Percentiles rank a stretch among this genome's conserved stretches.
Conservation (phyloP, 2,329 filamentous ascomycete species). For the Truncatella angustata region DNA sequence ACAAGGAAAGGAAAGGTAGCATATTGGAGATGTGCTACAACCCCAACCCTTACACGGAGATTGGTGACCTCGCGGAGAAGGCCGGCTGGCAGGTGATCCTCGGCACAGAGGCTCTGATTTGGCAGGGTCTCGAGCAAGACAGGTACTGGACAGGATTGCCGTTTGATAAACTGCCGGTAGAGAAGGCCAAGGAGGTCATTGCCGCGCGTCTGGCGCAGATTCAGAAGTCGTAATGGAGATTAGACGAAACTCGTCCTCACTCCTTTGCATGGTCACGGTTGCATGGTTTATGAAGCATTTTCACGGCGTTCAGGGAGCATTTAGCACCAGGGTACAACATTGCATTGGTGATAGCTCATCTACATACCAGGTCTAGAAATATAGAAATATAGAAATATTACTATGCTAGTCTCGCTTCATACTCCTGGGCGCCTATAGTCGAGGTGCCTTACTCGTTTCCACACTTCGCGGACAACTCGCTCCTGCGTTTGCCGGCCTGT, state of each 20-base stretch:
- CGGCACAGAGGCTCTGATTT: conserved; percentile 75
- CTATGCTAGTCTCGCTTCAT: conserved; percentile 21
- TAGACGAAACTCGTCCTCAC: neutral
- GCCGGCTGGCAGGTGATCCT: conserved; percentile 72
- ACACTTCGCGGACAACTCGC: conserved; percentile 68
- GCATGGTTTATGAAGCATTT: neutral
- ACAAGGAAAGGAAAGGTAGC: conserved; percentile 57
- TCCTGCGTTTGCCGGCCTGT: conserved; percentile 67
- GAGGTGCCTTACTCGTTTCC: conserved; percentile 64
- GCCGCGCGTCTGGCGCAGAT: conserved; percentile 37
- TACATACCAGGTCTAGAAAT: too few relatives aligned
- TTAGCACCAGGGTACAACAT: too few relatives aligned
- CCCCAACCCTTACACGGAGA: conserved; percentile 65
- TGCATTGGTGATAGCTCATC: too few relatives aligned
- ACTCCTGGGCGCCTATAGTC: conserved; percentile 67
- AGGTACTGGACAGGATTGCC: conserved; percentile 63
- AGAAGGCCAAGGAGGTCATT: conserved; percentile 55
- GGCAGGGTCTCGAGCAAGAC: conserved; percentile 67
- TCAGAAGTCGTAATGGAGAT: conserved; percentile 22
- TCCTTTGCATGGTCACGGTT: neutral
- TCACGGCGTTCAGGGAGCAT: neutral
- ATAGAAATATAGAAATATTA: neutral
- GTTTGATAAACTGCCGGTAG: conserved; percentile 57
- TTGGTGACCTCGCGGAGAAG: conserved; percentile 58
- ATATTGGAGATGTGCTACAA: conserved; percentile 86